These are phyloP conservation scores for Solanum hybrid DNA, from an alignment of 305 asterid genomes.

Conservation along the genomic window DNA sequence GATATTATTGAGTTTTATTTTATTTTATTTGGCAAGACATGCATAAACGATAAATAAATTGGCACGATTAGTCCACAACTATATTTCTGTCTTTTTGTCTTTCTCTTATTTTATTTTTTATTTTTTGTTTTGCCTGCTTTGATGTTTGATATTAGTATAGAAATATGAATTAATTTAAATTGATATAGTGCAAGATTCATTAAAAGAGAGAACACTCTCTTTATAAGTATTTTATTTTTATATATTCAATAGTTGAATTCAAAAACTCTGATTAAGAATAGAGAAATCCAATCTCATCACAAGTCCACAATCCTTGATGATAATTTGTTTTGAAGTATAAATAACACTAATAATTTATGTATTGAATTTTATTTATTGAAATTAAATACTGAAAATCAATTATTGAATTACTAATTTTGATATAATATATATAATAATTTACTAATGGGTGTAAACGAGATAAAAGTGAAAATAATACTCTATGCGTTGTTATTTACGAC, in stretches of 20 bases:
- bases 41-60: not conserved
- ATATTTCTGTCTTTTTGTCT: not conserved
- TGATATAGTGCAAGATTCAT: too few relatives aligned
- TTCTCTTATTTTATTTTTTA: not conserved
- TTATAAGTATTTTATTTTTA: too few relatives aligned
- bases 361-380: too few relatives aligned
- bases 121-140: not conserved
- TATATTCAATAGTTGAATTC: too few relatives aligned
- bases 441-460: too few relatives aligned
- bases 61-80: not conserved
- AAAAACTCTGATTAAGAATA: too few relatives aligned
- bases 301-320: too few relatives aligned
- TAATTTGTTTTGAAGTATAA: not conserved
- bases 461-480: too few relatives aligned
- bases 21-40: not conserved
- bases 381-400: too few relatives aligned
- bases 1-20: not conserved
- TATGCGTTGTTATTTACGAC: too few relatives aligned
- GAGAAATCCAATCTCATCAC: not conserved
- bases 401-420: not conserved
- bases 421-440: too few relatives aligned
- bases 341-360: not conserved
- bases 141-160: not conserved
- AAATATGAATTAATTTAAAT: too few relatives aligned
- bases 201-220: not conserved